Evolutionary conservation across 768 basidiomycete genomes (phyloP).

Genomic region (Suillus clintonianus): DNA sequence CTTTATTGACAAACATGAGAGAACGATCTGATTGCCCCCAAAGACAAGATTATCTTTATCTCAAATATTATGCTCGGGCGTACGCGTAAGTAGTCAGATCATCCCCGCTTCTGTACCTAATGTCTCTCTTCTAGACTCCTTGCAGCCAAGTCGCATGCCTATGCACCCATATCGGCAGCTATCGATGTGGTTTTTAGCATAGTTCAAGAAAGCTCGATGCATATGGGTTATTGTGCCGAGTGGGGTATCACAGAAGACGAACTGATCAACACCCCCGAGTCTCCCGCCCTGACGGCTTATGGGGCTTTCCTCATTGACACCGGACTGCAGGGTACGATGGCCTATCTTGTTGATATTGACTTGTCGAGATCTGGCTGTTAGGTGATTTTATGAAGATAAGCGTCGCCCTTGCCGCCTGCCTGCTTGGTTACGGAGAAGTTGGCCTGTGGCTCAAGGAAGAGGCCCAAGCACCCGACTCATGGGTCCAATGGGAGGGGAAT

Average conservation of each 20-base stretch:
- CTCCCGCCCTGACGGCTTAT: slow-evolving; percentile 78
- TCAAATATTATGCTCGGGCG: slow-evolving; percentile 84
- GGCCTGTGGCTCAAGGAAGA: slow-evolving; percentile 79
- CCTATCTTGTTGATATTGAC: not conserved
- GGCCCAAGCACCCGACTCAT: slow-evolving; percentile 41
- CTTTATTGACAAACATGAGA: not conserved
- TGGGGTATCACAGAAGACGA: slow-evolving; percentile 70
- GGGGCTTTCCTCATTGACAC: slow-evolving; percentile 83
- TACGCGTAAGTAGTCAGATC: slow-evolving; percentile 51
- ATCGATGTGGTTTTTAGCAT: slow-evolving; percentile 65
- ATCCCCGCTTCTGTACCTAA: not conserved
- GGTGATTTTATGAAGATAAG: slow-evolving; percentile 72
- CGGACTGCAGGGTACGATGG: slow-evolving; percentile 60
- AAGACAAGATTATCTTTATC: slow-evolving; percentile 82
- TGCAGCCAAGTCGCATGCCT: slow-evolving; percentile 73
- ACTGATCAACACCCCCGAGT: slow-evolving; percentile 63
- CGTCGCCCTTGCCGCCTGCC: slow-evolving; percentile 84
- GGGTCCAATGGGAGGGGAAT: slow-evolving; percentile 66
- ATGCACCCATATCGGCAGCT: slow-evolving; percentile 60
- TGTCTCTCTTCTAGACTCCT: slow-evolving; percentile 51
- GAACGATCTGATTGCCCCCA: not conserved
- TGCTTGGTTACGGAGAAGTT: slow-evolving; percentile 91
- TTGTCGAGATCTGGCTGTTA: slow-evolving; percentile 16
- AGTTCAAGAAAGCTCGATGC: slow-evolving; percentile 69
- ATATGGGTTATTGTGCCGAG: slow-evolving; percentile 66